Conservation (phyloP, 2,329 filamentous ascomycete species). For the Pseudogymnoascus destructans region DNA sequence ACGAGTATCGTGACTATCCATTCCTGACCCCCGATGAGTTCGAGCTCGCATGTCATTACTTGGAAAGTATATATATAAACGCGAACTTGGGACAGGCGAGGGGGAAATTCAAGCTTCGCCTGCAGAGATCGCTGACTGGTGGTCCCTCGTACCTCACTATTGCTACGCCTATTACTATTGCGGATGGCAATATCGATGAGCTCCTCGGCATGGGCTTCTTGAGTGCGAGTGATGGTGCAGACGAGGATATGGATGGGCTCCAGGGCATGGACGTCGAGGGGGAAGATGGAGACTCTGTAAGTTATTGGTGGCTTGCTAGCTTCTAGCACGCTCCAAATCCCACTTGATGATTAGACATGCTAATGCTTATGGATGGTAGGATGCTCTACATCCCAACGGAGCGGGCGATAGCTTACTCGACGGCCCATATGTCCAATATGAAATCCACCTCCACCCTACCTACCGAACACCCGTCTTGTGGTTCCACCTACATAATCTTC, state of each 20-base stretch:
- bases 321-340: constrained; percentile 16
- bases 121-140: constrained; percentile 28
- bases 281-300: constrained; percentile 23
- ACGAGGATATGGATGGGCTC: constrained; percentile 14
- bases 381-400: not conserved
- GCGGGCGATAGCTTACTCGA: not conserved
- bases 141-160: constrained; percentile 24
- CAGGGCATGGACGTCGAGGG: constrained; percentile 16
- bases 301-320: constrained; percentile 4
- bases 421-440: constrained; percentile 40
- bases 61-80: constrained; percentile 45
- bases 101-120: constrained; percentile 40
- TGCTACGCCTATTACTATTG: constrained; percentile 20
- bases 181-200: constrained; percentile 22
- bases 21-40: constrained; percentile 51
- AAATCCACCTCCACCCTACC: constrained; percentile 61
- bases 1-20: constrained; percentile 39
- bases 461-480: constrained; percentile 66
- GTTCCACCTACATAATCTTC: constrained; percentile 52
- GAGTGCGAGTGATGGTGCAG: constrained; percentile 11
- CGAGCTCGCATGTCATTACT: constrained; percentile 46
- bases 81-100: constrained; percentile 43
- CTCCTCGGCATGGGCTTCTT: constrained; percentile 18
- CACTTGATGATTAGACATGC: constrained; percentile 13
- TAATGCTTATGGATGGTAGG: not conserved